Base-by-base conservation (phyloP, 139 green algal genomes). In the Micractinium conductrix region DNA sequence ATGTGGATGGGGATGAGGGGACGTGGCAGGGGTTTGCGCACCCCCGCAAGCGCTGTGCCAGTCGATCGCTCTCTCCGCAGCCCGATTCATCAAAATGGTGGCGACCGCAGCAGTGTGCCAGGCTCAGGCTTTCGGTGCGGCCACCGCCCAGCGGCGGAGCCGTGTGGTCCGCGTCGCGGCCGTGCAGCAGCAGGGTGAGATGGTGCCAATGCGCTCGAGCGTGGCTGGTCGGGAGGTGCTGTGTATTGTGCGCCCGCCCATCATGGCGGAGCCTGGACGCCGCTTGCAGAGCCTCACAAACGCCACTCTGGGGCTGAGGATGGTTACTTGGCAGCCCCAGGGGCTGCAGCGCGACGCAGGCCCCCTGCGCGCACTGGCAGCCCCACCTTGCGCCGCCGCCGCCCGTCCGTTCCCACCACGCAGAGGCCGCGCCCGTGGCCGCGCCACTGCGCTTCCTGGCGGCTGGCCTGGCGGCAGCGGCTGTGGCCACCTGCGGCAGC, bases 401-500 rank as follows among this genome's bases (percentile, higher is more conserved):
- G n/a, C n/a, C n/a, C n/a, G n/a, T n/a, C n/a, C n/a, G n/a, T n/a
- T 72, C 35, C 33, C 65, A 26, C n/a, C 33, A 5, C 17, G 65
- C 65, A 72, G 65, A 72, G 65, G 75, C 75, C 30, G 74, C 74
- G 4, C 74, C 74, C 53, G 75, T 38, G 33, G n/a, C n/a, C n/a
- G 53, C 75, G 75, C 75, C 75, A 1, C 53, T 81, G 75, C 75
- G 75, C 75, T 81, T 81, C 37, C 75, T 81, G 75, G 75, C 75
- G 28, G 75, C 75, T 24, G 75, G 75, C 75, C 53, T 81, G 55
- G 75, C 75, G 53, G 75, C 75, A 24, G 75, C 55, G 21, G 75
- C 75, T 28, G 35, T 81, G 37, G 35, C 75, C 37, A 43, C 62
- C 37, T 42, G 33, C 17, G 35, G 28, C 74, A 67, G 60, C 53